These are phyloP conservation scores for Thalassiosira sp. DNA, from an alignment of 352 stramenopile genomes.

Conservation along the genomic window DNA sequence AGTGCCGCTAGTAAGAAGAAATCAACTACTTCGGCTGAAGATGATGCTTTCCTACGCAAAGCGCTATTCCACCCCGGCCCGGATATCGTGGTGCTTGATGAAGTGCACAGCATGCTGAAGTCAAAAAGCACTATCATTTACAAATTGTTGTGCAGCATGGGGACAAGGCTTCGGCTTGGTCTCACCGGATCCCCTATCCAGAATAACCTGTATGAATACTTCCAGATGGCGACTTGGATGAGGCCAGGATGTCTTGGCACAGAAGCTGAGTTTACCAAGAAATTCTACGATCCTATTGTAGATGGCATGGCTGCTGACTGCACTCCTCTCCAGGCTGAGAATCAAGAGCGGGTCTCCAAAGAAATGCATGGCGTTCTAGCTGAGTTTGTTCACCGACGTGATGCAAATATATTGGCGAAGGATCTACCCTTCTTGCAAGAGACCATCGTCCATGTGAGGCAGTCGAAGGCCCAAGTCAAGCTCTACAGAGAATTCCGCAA, in stretches of 20 bases:
- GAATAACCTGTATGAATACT: slow-evolving; percentile 84
- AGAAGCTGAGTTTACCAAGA: slow-evolving; percentile 45
- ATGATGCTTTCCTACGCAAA: slow-evolving; percentile 40
- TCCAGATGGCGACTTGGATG: slow-evolving; percentile 67
- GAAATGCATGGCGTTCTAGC: slow-evolving; percentile 49
- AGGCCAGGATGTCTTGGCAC: slow-evolving; percentile 56
- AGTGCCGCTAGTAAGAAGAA: slow-evolving; percentile 12
- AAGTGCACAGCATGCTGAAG: slow-evolving; percentile 83
- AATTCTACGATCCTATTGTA: slow-evolving; percentile 55
- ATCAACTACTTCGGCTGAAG: neutral
- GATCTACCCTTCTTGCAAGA: slow-evolving; percentile 69
- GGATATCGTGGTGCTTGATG: slow-evolving; percentile 81
- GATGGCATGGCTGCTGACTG: slow-evolving; percentile 54
- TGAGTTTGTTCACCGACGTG: slow-evolving; percentile 66
- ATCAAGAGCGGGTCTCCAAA: slow-evolving; percentile 37
- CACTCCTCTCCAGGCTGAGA: slow-evolving; percentile 25
- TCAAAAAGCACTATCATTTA: slow-evolving; percentile 59
- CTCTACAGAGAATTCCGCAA: slow-evolving; percentile 63
- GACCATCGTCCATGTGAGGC: slow-evolving; percentile 67
- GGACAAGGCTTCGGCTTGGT: slow-evolving; percentile 71
- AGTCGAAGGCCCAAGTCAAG: slow-evolving; percentile 62
- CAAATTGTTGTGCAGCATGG: slow-evolving; percentile 59
- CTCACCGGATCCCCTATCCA: slow-evolving; percentile 78
- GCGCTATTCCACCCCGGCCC: slow-evolving; percentile 58
- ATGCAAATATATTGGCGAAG: slow-evolving; percentile 53